A percentile compares a stretch with the other conserved stretches of the same genome.
Conservation (phyloP, 164 flowering plant species). For the Vitis cinerea region DNA sequence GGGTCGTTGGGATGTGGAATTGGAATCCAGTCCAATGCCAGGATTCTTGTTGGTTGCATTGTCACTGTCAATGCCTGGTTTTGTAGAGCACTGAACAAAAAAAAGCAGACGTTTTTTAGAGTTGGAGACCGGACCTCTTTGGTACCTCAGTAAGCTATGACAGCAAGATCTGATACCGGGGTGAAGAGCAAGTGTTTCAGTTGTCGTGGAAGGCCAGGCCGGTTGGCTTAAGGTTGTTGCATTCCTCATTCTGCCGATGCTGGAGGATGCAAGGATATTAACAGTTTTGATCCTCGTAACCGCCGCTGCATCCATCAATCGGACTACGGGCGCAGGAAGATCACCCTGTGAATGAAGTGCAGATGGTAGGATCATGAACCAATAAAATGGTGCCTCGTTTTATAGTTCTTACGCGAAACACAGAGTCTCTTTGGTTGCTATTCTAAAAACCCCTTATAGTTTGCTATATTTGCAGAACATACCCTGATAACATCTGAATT, state of each 20-base stretch:
- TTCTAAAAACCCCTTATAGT: no score
- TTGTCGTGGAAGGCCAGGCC: constrained; percentile 6
- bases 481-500: no score
- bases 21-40: constrained; percentile 6
- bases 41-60: constrained; percentile 22
- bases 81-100: constrained; percentile 38
- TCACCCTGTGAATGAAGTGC: no score
- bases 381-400: no score
- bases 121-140: constrained; percentile 6
- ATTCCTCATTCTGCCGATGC: constrained; percentile 13
- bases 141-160: constrained; percentile 1
- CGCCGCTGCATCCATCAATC: constrained; percentile 10
- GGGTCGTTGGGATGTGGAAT: neutral
- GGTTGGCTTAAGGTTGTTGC: constrained; percentile 11
- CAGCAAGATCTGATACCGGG: neutral
- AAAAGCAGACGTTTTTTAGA: constrained; percentile 1
- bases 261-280: constrained; percentile 11
- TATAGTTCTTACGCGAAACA: no score
- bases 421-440: no score
- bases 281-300: constrained; percentile 11
- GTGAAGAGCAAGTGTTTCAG: constrained; percentile 6
- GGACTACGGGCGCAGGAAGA: neutral
- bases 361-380: no score
- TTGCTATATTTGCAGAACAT: no score
- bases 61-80: constrained; percentile 34